These are phyloP conservation scores for Metarhizium album DNA, from an alignment of 2,329 filamentous ascomycete genomes.

Conservation along the genomic window DNA sequence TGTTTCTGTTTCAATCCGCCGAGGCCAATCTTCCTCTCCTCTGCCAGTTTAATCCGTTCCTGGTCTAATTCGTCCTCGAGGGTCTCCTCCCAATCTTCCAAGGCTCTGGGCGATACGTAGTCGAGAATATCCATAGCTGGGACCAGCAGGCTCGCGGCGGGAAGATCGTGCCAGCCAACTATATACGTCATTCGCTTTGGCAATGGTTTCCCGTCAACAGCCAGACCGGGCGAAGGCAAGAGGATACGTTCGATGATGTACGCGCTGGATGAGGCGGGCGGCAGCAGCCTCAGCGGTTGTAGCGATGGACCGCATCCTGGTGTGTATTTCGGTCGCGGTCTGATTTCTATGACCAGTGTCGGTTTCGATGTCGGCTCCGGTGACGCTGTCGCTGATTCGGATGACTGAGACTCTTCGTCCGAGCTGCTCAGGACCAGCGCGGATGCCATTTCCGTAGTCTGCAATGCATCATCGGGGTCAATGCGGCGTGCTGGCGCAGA, in stretches of 20 bases:
- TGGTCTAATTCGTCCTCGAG: constrained; percentile 32
- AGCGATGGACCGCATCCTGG: constrained; percentile 37
- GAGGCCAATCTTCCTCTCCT: constrained; percentile 13
- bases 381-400: neutral
- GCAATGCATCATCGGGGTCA: constrained; percentile 1
- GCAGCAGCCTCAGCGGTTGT: constrained; percentile 36
- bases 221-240: constrained; percentile 25
- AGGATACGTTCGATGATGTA: constrained; percentile 45
- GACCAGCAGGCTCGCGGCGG: constrained; percentile 35
- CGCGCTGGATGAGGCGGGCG: constrained; percentile 39
- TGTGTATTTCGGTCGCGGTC: constrained; percentile 23
- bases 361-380: neutral
- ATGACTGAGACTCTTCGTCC: neutral
- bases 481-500: neutral
- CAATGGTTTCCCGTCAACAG: constrained; percentile 23
- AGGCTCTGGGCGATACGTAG: constrained; percentile 44
- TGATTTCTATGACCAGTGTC: constrained; percentile 2
- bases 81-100: constrained; percentile 47
- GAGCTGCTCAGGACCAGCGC: neutral
- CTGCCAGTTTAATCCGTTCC: constrained; percentile 19
- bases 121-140: constrained; percentile 38
- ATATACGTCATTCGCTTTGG: constrained; percentile 41
- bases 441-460: constrained; percentile 1
- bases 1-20: constrained; percentile 6
- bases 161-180: constrained; percentile 43